A percentile compares a stretch with the other conserved stretches of the same genome.
Evolutionary conservation across 495 filamentous ascomycete genomes (phyloP).

Genomic region (Penicillium waksmanii): DNA sequence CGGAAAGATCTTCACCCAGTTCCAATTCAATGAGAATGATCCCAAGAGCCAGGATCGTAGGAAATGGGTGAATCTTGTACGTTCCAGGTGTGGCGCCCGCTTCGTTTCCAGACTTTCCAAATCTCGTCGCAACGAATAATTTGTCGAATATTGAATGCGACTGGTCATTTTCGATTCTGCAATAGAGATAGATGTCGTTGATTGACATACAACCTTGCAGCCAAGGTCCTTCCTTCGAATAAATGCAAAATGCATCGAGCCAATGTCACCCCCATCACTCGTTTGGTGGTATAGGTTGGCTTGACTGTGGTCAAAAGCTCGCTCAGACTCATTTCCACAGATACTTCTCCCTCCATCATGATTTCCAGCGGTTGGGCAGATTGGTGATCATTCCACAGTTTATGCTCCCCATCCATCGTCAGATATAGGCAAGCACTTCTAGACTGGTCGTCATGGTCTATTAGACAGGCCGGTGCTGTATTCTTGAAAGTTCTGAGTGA

Average conservation of each 20-base stretch:
- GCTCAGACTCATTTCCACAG: slow-evolving; percentile 15
- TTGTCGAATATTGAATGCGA: slow-evolving; percentile 21
- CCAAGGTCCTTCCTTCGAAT: slow-evolving; percentile 19
- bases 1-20: slow-evolving; percentile 16
- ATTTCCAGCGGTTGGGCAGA: slow-evolving; percentile 12
- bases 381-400: slow-evolving; percentile 9
- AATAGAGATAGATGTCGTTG: slow-evolving; percentile 18
- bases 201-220: slow-evolving; percentile 9
- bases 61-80: slow-evolving; percentile 20
- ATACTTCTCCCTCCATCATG: slow-evolving; percentile 13
- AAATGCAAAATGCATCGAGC: slow-evolving; percentile 18
- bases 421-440: slow-evolving; percentile 12
- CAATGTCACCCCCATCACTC: slow-evolving; percentile 20
- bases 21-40: slow-evolving; percentile 21
- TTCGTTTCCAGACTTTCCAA: not conserved
- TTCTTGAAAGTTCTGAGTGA: not conserved
- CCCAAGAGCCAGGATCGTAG: slow-evolving; percentile 18
- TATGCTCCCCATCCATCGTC: slow-evolving; percentile 6
- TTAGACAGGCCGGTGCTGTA: slow-evolving; percentile 10
- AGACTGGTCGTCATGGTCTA: slow-evolving; percentile 15
- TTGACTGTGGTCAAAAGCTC: slow-evolving; percentile 14
- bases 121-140: slow-evolving; percentile 16
- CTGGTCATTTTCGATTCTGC: slow-evolving; percentile 11
- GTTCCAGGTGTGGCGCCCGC: not conserved
- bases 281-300: slow-evolving; percentile 16